phyloP scores from a whole-genome alignment of 202 grass and related monocot species.

The Musa balbisiana region DNA sequence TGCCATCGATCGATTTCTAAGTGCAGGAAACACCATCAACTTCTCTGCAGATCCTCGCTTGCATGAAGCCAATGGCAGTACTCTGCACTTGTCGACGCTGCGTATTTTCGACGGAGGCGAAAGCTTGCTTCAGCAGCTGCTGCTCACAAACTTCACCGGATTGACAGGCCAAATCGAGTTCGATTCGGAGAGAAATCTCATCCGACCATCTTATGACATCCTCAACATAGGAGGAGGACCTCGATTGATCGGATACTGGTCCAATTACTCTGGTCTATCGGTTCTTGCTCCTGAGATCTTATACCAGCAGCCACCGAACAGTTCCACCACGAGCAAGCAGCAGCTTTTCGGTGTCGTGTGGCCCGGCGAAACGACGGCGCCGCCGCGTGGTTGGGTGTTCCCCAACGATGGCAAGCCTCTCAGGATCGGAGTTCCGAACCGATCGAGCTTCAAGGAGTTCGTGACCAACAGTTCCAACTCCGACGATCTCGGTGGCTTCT shows the following conservation, averaged over 20 bases:
- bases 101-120: slow-evolving; percentile 63
- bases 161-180: slow-evolving; percentile 59
- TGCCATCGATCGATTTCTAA: slow-evolving; percentile 64
- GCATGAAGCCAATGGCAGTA: slow-evolving; percentile 45
- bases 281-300: slow-evolving; percentile 59
- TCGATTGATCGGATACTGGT: slow-evolving; percentile 73
- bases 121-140: slow-evolving; percentile 52
- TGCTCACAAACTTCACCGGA: slow-evolving; percentile 76
- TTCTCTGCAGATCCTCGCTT: slow-evolving; percentile 69
- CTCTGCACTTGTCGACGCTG: slow-evolving; percentile 48
- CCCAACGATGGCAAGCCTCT: slow-evolving; percentile 66
- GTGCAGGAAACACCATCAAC: slow-evolving; percentile 35
- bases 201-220: slow-evolving; percentile 69
- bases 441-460: slow-evolving; percentile 71
- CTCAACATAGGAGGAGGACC: slow-evolving; percentile 42
- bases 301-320: slow-evolving; percentile 52
- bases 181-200: slow-evolving; percentile 49
- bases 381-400: slow-evolving; percentile 75
- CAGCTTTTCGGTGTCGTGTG: slow-evolving; percentile 47
- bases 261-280: slow-evolving; percentile 75
- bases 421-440: slow-evolving; percentile 73
- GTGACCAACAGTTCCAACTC: slow-evolving; percentile 37
- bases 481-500: slow-evolving; percentile 53
- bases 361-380: slow-evolving; percentile 41
- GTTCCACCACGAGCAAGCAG: slow-evolving; percentile 29